A percentile compares a stretch with the other conserved stretches of the same genome.
Conservation (phyloP, 257 asterid species). For the Solanum acaule region DNA sequence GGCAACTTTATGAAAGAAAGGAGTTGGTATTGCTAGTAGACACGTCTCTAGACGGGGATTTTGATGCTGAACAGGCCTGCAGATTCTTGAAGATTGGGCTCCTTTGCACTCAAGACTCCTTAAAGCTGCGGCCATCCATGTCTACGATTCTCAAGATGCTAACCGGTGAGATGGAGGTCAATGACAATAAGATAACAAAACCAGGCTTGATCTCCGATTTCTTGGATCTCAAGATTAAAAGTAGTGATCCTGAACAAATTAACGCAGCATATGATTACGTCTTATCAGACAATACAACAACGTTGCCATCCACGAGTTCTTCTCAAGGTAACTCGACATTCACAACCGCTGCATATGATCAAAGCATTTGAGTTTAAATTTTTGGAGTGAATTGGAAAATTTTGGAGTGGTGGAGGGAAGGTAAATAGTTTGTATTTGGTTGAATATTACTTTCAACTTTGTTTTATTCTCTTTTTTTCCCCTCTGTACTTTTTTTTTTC, state of each 20-base stretch:
- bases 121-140: conserved; percentile 90
- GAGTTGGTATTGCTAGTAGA: conserved; percentile 67
- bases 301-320: conserved; percentile 29
- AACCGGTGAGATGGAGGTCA: conserved; percentile 34
- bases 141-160: conserved; percentile 72
- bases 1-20: conserved; percentile 64
- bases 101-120: conserved; percentile 85
- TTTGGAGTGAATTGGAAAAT: background rate
- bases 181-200: conserved; percentile 43
- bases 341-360: conserved; percentile 11
- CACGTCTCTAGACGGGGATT: conserved; percentile 53
- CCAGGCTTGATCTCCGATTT: conserved; percentile 90
- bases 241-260: conserved; percentile 13
- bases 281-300: conserved; percentile 40
- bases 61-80: conserved; percentile 83
- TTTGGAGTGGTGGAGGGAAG: background rate
- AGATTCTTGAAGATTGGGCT: conserved; percentile 69
- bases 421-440: background rate
- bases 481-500: background rate
- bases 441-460: background rate
- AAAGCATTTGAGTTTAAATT: conserved; percentile 7
- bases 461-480: background rate
- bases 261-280: conserved; percentile 19
- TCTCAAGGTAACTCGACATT: conserved; percentile 50
- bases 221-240: conserved; percentile 74